Conservation (phyloP, 257 asterid genomes). For the Nicotiana tomentosiformis region DNA sequence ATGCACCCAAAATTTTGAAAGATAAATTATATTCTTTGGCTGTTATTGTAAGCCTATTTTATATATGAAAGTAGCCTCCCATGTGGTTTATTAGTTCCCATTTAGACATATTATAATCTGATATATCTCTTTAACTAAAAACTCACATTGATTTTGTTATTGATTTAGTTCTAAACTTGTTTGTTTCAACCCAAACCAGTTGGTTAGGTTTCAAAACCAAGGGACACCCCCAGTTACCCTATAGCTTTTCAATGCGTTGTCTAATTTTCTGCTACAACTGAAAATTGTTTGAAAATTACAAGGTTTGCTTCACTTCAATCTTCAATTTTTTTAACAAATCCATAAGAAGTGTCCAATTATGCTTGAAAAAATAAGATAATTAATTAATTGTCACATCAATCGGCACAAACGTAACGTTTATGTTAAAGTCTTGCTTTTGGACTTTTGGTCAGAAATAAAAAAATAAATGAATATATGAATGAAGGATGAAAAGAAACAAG, state of each 20-base stretch:
- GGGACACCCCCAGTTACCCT: background rate
- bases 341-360: background rate
- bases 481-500: background rate
- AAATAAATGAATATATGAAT: background rate
- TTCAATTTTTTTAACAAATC: background rate
- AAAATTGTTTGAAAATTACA: background rate
- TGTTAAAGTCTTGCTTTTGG: background rate
- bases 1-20: no score
- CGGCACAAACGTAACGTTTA: background rate
- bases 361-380: background rate
- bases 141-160: no score
- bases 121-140: no score
- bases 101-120: no score
- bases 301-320: background rate
- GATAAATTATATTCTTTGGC: no score
- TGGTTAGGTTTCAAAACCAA: background rate
- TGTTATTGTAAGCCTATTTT: no score
- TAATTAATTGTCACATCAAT: background rate
- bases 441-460: background rate
- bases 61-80: no score
- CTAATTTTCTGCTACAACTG: background rate
- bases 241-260: background rate
- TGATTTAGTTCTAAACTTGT: background rate
- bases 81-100: no score
- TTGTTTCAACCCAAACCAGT: background rate